phyloP scores from a whole-genome alignment of 208 protist genomes.

The Polymyxa betae region DNA sequence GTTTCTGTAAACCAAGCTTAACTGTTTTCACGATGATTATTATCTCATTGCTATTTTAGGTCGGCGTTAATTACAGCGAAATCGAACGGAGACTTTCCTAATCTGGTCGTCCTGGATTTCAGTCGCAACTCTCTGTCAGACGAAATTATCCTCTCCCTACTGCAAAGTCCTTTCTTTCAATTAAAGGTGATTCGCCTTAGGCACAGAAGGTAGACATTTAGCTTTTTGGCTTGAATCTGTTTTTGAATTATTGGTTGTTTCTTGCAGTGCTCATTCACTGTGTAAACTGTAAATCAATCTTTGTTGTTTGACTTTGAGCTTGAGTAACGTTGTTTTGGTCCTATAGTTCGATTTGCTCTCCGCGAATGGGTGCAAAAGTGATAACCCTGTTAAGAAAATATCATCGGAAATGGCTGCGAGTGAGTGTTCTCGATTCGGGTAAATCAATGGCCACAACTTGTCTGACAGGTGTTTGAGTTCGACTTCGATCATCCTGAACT shows the following conservation, averaged over 20 bases:
- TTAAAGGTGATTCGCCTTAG: background rate
- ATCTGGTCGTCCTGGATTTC: constrained; percentile 21
- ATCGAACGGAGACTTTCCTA: background rate
- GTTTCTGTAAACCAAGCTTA: background rate
- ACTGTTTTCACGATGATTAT: background rate
- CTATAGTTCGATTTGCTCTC: no score
- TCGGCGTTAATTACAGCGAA: background rate
- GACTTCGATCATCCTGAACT: background rate
- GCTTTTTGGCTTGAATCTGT: background rate
- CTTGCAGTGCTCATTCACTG: background rate
- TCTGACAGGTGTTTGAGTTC: background rate
- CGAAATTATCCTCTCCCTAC: background rate
- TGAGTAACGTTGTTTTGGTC: no score
- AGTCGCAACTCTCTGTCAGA: background rate
- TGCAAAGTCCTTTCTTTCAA: constrained; percentile 4
- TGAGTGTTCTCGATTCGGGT: background rate
- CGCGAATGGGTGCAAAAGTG: background rate
- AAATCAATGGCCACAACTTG: background rate
- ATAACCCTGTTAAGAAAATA: background rate
- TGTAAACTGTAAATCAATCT: no score
- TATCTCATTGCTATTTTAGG: background rate
- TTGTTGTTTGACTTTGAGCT: no score
- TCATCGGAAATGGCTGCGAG: background rate
- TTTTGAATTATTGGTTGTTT: background rate
- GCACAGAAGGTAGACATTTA: constrained; percentile 23